Conservation (phyloP, 2,329 filamentous ascomycete species). For the Proliferodiscus dingleyae region DNA sequence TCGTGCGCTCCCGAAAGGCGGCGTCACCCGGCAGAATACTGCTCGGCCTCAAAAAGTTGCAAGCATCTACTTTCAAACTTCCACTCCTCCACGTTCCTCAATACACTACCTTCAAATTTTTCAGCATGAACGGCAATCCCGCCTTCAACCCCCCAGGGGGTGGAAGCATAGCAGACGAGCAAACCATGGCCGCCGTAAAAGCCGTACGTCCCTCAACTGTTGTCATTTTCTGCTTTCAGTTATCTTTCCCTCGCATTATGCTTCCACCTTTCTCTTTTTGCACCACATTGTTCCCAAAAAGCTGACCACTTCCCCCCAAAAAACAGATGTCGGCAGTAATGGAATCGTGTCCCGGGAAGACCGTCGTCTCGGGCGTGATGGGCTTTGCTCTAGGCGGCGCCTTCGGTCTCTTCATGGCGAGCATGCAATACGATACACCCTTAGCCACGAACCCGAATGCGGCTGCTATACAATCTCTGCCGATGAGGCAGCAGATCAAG, state of each 20-base stretch:
- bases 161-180: slow-evolving; percentile 22
- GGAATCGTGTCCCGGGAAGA: slow-evolving; percentile 90
- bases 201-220: slow-evolving; percentile 25
- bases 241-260: too few species aligned
- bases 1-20: slow-evolving; percentile 1
- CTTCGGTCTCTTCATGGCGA: slow-evolving; percentile 97
- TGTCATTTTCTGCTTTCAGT: too few species aligned
- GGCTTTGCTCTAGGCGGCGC: slow-evolving; percentile 90
- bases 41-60: background rate
- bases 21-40: slow-evolving; percentile 6
- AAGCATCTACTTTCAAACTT: background rate
- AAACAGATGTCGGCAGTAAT: slow-evolving; percentile 47
- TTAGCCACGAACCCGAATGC: slow-evolving; percentile 44
- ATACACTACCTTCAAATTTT: background rate
- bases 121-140: background rate
- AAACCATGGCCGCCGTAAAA: slow-evolving; percentile 28
- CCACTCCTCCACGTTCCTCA: background rate
- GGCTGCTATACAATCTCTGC: slow-evolving; percentile 55
- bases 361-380: slow-evolving; percentile 83
- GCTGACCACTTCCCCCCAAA: too few species aligned
- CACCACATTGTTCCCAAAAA: too few species aligned
- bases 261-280: too few species aligned
- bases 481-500: slow-evolving; percentile 76
- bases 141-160: too few species aligned
- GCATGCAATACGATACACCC: slow-evolving; percentile 98